These are phyloP conservation scores for Calonectria naviculata DNA, from an alignment of 2,329 filamentous ascomycete species.

Conservation along the genomic window DNA sequence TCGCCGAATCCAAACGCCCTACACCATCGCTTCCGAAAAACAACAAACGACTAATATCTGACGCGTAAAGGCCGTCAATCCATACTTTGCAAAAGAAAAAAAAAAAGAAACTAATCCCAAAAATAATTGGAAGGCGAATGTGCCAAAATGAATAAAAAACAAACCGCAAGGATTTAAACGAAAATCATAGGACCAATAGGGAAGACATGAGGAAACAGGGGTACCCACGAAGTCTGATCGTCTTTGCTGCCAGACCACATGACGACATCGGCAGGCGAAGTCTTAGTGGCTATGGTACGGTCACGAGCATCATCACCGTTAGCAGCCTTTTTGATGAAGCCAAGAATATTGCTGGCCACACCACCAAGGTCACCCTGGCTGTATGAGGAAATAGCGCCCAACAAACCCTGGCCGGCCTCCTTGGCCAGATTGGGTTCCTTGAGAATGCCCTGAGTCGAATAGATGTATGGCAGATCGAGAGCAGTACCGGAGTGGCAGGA, in stretches of 20 bases:
- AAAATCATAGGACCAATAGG: constrained; percentile 24
- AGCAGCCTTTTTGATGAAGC: constrained; percentile 90
- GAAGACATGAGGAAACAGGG: constrained; percentile 39
- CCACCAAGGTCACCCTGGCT: constrained; percentile 81
- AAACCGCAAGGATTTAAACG: constrained; percentile 20
- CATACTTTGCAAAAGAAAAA: background rate
- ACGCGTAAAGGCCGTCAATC: background rate
- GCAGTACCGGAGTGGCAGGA: constrained; percentile 76
- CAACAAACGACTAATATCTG: background rate
- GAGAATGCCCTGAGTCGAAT: constrained; percentile 75
- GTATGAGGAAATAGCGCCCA: constrained; percentile 69
- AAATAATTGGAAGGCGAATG: too few relatives aligned
- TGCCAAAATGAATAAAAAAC: background rate
- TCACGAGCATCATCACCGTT: constrained; percentile 84
- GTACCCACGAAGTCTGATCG: constrained; percentile 87
- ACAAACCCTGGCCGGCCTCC: constrained; percentile 73
- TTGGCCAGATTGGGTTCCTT: constrained; percentile 77
- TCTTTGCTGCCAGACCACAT: constrained; percentile 99
- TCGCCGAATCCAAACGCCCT: background rate
- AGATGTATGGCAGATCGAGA: constrained; percentile 75
- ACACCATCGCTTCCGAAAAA: constrained; percentile 10
- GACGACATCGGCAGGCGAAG: constrained; percentile 92
- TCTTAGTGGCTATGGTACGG: constrained; percentile 87
- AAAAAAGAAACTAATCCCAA: background rate
- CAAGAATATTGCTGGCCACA: constrained; percentile 83